These are phyloP conservation scores for Spathaspora arborariae DNA, from an alignment of 805 yeast species.

Conservation along the genomic window DNA sequence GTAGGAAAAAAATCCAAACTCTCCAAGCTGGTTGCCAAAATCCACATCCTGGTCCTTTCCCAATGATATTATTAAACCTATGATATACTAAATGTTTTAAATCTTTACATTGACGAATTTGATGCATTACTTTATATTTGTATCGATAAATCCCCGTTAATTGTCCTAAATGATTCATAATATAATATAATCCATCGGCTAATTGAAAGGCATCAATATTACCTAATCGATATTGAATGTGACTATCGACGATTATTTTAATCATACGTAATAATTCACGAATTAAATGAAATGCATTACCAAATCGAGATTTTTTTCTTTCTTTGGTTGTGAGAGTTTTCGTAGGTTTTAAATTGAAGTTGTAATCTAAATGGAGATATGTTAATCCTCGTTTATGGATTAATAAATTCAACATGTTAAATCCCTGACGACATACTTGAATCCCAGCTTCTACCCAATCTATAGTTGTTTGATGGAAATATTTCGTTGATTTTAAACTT, in stretches of 20 bases:
- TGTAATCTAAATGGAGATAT: constrained; percentile 89
- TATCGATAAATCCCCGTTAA: constrained; percentile 94
- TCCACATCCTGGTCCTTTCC: constrained; percentile 98
- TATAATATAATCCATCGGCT: constrained; percentile 91
- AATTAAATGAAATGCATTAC: constrained; percentile 91
- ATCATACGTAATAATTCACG: constrained; percentile 84
- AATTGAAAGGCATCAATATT: constrained; percentile 89
- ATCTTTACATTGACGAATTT: constrained; percentile 93
- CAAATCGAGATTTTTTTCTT: constrained; percentile 91
- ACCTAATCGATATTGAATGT: constrained; percentile 86
- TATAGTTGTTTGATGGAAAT: constrained; percentile 83
- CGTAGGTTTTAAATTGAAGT: constrained; percentile 93
- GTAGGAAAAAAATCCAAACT: constrained; percentile 86
- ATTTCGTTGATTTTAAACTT: constrained; percentile 72
- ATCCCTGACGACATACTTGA: constrained; percentile 90
- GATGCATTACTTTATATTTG: constrained; percentile 98
- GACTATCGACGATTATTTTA: constrained; percentile 87
- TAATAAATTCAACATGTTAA: constrained; percentile 83
- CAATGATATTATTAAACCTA: constrained; percentile 78
- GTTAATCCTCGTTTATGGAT: constrained; percentile 90
- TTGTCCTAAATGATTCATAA: constrained; percentile 90
- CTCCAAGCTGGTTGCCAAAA: constrained; percentile 99
- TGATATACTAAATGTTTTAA: constrained; percentile 87
- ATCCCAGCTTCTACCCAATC: constrained; percentile 99
- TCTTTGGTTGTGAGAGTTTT: constrained; percentile 95